Conservation (phyloP, 768 basidiomycete genomes). For the Tulasnella sp. region DNA sequence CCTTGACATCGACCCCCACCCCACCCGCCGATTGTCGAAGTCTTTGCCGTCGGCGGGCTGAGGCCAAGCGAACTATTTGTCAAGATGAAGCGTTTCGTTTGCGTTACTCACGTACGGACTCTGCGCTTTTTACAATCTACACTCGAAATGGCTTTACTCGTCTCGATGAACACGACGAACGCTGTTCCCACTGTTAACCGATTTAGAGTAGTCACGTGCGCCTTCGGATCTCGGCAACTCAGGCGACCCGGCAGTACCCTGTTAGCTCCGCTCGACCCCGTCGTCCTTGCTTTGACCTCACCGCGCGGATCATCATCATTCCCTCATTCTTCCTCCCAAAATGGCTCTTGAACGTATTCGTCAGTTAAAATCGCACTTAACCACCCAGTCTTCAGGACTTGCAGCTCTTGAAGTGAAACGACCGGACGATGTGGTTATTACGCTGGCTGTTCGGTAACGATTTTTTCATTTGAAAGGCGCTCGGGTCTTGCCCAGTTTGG, state of each 20-base stretch:
- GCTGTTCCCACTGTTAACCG: background rate
- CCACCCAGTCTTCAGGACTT: constrained; percentile 37
- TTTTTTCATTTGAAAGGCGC: constrained; percentile 24
- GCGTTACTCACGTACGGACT: too few relatives aligned
- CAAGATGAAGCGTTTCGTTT: too few relatives aligned
- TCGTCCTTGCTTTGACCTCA: background rate
- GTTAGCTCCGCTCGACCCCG: background rate
- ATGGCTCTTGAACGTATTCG: constrained; percentile 52
- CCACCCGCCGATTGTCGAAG: too few relatives aligned
- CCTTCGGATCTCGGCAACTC: background rate
- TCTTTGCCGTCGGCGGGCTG: too few relatives aligned
- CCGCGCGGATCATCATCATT: background rate
- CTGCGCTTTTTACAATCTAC: too few relatives aligned
- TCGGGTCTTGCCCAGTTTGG: constrained; percentile 63
- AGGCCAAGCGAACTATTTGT: too few relatives aligned
- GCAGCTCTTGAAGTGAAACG: constrained; percentile 48
- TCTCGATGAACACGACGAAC: background rate
- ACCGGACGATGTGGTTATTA: constrained; percentile 74
- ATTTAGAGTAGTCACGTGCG: background rate
- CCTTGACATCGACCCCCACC: too few relatives aligned
- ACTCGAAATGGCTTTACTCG: background rate
- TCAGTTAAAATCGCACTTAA: constrained; percentile 56
- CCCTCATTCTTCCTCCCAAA: background rate
- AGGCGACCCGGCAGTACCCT: background rate
- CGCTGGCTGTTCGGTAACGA: constrained; percentile 45